Percentiles rank a stretch among this genome's conserved stretches.
phyloP scores from a whole-genome alignment of 2,329 filamentous ascomycete species.

The Thielaviopsis ethacetica region DNA sequence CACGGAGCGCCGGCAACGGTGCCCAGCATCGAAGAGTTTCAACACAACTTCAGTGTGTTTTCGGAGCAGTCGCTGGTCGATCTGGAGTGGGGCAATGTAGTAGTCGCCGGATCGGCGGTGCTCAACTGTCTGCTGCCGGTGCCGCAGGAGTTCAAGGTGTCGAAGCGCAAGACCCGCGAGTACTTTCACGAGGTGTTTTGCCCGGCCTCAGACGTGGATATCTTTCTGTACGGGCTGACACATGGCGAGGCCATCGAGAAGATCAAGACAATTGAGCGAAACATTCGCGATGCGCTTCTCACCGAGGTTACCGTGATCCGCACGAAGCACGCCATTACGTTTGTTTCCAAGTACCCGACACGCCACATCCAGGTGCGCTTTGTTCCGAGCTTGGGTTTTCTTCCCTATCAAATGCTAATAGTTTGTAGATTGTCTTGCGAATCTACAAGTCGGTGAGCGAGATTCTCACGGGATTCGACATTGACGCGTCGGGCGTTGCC shows the following conservation, averaged over 20 bases:
- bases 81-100: constrained; percentile 67
- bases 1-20: constrained; percentile 54
- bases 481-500: constrained; percentile 67
- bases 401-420: constrained; percentile 7
- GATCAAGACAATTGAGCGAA: constrained; percentile 64
- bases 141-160: constrained; percentile 41
- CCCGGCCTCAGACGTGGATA: constrained; percentile 71
- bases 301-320: constrained; percentile 72
- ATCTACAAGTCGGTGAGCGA: constrained; percentile 74
- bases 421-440: constrained; percentile 55
- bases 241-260: constrained; percentile 68
- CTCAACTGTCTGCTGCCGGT: constrained; percentile 64
- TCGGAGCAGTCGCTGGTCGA: constrained; percentile 63
- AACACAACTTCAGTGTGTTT: constrained; percentile 66
- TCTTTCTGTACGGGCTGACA: constrained; percentile 67
- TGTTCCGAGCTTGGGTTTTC: no score
- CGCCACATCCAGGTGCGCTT: constrained; percentile 50
- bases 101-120: constrained; percentile 67
- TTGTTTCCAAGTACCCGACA: constrained; percentile 68
- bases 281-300: constrained; percentile 60
- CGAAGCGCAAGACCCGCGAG: constrained; percentile 46
- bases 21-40: constrained; percentile 50
- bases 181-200: constrained; percentile 74
- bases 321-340: constrained; percentile 77
- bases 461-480: constrained; percentile 77